These are phyloP conservation scores for Aspergillus transmontanensis DNA, from an alignment of 2,329 filamentous ascomycete genomes.

Conservation along the genomic window DNA sequence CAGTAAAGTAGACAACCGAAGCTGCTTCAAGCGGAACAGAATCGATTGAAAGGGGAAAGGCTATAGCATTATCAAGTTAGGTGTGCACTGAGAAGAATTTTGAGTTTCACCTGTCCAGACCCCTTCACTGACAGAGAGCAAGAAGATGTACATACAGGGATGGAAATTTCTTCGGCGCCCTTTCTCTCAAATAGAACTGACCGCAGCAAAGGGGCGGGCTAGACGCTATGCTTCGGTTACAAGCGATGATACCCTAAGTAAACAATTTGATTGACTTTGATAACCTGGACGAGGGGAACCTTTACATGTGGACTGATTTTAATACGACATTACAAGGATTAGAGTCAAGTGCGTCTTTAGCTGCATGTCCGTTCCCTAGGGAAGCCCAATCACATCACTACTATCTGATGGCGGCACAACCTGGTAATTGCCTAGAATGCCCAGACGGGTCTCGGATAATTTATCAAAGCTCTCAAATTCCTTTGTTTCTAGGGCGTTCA, in stretches of 20 bases:
- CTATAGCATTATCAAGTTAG: background rate
- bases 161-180: background rate
- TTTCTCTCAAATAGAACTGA: background rate
- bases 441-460: background rate
- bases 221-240: background rate
- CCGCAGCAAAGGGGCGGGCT: background rate
- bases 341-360: background rate
- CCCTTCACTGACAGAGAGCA: background rate
- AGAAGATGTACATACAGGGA: background rate
- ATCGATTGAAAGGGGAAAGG: background rate
- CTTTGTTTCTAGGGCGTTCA: background rate
- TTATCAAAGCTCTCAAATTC: background rate
- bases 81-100: background rate
- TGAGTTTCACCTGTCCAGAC: background rate
- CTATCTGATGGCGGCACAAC: background rate
- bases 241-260: background rate
- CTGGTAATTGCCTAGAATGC: background rate
- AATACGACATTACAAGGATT: background rate
- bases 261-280: background rate
- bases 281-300: background rate
- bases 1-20: background rate
- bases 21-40: background rate
- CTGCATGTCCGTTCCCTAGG: background rate
- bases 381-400: background rate
- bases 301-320: background rate